These are phyloP conservation scores for Eucalyptus regnans DNA, from an alignment of 345 rosid genomes.

Conservation along the genomic window DNA sequence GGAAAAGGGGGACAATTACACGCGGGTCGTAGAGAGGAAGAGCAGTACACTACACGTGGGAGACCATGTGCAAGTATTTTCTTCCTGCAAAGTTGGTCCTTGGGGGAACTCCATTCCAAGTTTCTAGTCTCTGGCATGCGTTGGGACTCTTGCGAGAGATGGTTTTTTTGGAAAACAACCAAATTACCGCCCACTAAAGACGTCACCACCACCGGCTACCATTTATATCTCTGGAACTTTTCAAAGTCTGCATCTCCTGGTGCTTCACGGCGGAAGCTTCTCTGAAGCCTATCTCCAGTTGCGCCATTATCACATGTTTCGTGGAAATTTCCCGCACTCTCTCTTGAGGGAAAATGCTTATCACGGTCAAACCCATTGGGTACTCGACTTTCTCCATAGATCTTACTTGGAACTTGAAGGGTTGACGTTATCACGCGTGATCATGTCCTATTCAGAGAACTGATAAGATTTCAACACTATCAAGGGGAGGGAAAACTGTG, in stretches of 20 bases:
- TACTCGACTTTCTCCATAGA: background rate
- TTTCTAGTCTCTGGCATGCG: background rate
- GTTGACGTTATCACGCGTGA: background rate
- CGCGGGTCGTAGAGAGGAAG: background rate
- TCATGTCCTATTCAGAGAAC: background rate
- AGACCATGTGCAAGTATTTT: background rate
- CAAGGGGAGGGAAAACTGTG: background rate
- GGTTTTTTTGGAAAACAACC: background rate
- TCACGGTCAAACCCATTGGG: background rate
- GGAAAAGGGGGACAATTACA: background rate
- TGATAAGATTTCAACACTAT: background rate
- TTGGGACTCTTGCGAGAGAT: background rate
- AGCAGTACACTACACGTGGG: background rate
- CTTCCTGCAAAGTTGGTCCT: background rate
- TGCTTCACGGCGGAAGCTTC: background rate
- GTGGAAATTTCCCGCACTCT: background rate
- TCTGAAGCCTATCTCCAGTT: background rate
- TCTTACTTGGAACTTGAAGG: background rate
- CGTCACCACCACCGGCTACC: background rate
- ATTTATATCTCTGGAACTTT: background rate
- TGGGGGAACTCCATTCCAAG: background rate
- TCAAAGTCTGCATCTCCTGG: background rate
- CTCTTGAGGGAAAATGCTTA: background rate
- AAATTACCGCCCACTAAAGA: background rate
- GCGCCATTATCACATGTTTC: background rate